Evolutionary conservation across 441 rosid species (phyloP), one percentile per base, ranked within the genome.

Genomic region (Erodium trifolium): DNA sequence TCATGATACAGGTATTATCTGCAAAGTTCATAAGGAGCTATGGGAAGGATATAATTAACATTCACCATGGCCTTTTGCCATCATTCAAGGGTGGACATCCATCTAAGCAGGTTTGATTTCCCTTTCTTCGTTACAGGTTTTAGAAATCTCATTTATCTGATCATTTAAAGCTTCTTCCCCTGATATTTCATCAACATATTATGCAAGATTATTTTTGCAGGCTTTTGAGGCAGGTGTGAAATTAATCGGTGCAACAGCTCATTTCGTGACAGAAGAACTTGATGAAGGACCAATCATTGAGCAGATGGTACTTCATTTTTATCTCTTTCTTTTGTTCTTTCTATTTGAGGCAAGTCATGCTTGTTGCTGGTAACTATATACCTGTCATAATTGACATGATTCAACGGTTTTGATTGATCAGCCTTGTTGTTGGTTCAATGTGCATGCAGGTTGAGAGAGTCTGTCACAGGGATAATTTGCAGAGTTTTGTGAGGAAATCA

Each of bases 141-240:
- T 27, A 5, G 69, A 65, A 68, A 43, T 65, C 43, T 78, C 51
- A 53, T 5, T 13, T n/a, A 64, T 65, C 64, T 55, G 43, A 70
- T 75, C 78, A 77, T 72, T 69, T 73, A 75, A 75, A 45, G 77
- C 27, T 23, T 23, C 27, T 2, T 23, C 27, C 27, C 27, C 27
- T 23, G 27, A 23, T 23, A 23, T 23, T 23, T 2, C 27, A 23
- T 23, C 27, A 23, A 23, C 27, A 23, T 23, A 23, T 23, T 23
- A 23, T 23, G 27, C 27, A 23, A 76, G 73, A 76, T 78, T 75
- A 53, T 81, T 63, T 76, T 77, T 73, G 76, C 86, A 91, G 99
- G 99, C 99, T 80, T 94, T 90, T 79, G 96, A 91, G 74, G 93
- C 91, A 1, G 97, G 99, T 18, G 99, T 94, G 66, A 94, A 94